Evolutionary conservation across 176 grass and related monocot genomes (phyloP).

Genomic region (Avena eriantha): DNA sequence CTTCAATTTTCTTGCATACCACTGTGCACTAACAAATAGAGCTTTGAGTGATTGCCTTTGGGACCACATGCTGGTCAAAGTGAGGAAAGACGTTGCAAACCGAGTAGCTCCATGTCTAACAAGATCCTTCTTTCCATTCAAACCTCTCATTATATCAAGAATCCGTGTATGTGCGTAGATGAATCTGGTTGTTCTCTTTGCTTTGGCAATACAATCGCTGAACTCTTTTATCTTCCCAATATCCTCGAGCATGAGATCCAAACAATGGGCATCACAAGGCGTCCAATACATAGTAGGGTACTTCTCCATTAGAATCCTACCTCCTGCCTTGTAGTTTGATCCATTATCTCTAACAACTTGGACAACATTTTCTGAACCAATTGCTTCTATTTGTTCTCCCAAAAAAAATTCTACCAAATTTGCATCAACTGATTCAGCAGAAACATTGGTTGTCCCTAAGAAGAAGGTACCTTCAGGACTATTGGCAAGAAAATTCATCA

Average conservation of each 20-base stretch:
- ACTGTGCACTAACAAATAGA: too few species aligned
- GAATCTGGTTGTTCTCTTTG: neutral
- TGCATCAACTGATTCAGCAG: neutral
- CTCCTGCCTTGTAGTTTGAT: neutral
- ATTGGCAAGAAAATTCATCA: neutral
- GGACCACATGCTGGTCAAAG: too few species aligned
- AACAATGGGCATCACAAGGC: neutral
- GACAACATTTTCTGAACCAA: neutral
- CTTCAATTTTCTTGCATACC: too few species aligned
- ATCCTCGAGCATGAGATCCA: neutral
- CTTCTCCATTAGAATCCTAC: neutral
- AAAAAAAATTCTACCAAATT: neutral
- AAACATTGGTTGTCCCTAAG: neutral
- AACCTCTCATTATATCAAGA: too few species aligned
- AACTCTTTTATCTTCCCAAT: neutral
- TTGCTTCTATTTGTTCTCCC: neutral
- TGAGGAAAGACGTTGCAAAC: too few species aligned
- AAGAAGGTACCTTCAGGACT: neutral
- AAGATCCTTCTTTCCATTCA: too few species aligned
- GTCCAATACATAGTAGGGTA: conserved; percentile 2
- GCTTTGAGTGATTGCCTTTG: too few species aligned
- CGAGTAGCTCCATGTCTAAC: too few species aligned
- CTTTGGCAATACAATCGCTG: neutral
- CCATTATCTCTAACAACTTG: neutral
- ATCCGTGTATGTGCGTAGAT: neutral